Base-by-base conservation (phyloP, 345 rosid genomes). In the Citrus sinensis region DNA sequence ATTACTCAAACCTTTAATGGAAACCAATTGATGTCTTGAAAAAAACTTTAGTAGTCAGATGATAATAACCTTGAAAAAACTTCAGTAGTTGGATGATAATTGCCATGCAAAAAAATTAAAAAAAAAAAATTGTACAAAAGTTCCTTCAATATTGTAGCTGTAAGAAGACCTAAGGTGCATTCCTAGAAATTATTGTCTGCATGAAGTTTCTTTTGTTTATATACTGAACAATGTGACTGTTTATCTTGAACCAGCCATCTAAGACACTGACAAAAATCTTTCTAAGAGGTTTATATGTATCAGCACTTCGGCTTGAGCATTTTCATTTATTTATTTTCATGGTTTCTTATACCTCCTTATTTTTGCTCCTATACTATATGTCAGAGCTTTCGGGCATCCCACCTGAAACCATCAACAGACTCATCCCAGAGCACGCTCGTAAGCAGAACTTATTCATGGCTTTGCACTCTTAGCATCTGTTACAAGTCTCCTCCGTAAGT, bases 361-460 rank as follows among this genome's bases (percentile, higher is more conserved):
- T 1, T 40, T 59, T 17, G 27, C 32, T 55, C 14, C 29, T 60
- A 37, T 37, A 37, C 39, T 37, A 37, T 63, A 40, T 49, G 67
- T 79, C 93, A 93, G 98, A 92, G 87, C 89, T 93, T 71, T 80
- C 97, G 2, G 93, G 94, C 82, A 86, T 93, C 56, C 89, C 94
- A 10, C 81, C 88, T 5, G 98, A 93, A 60, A 88, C 77, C 6
- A 79, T 90, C 76, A 87, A 90, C 78, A 83, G 89, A 77, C 97
- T 93, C 42, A 87, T 93, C 72, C 98, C 98, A 0, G 98, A 92
- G 80, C 91, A 90, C 81, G 94, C 96, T 60, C 98, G 97, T 27
- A 93, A 92, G 85, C 97, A 92, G 89, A 93, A 93, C 86, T 84
- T 83, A 79, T 93, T 93, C 90, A 93, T 93, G 98, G 98, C 98